phyloP scores from a whole-genome alignment of 106 monocot species.

The Triglochin maritima region DNA sequence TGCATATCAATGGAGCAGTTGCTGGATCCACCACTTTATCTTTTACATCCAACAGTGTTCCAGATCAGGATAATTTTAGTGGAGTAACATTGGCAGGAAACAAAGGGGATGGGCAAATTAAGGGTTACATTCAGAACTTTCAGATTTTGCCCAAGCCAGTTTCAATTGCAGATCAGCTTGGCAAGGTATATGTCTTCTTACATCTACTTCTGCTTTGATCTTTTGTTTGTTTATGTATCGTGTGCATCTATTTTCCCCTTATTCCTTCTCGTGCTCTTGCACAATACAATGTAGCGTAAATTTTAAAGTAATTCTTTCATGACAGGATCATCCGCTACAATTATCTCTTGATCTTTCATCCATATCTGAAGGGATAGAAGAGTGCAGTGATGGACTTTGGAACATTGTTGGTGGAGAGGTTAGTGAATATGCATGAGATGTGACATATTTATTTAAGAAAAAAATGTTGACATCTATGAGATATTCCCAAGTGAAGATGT shows the following conservation, averaged over 20 bases:
- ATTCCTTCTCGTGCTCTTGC: too few species aligned
- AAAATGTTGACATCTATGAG: too few species aligned
- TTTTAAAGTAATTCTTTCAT: neutral
- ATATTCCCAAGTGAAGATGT: too few species aligned
- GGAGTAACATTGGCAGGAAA: conserved; percentile 45
- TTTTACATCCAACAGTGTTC: conserved; percentile 10
- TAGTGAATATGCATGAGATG: neutral
- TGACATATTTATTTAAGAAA: too few species aligned
- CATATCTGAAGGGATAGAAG: conserved; percentile 67
- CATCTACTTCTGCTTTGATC: neutral
- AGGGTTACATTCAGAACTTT: conserved; percentile 48
- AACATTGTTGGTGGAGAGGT: conserved; percentile 91
- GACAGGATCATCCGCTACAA: conserved; percentile 66
- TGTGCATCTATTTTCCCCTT: too few species aligned
- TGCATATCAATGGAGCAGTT: conserved; percentile 62
- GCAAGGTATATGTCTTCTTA: conserved; percentile 33
- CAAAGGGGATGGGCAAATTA: conserved; percentile 34
- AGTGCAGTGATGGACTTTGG: conserved; percentile 64
- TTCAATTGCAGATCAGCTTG: conserved; percentile 38
- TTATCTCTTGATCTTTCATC: conserved; percentile 53
- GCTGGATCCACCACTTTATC: conserved; percentile 30
- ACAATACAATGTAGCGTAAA: too few species aligned
- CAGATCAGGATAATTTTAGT: conserved; percentile 20
- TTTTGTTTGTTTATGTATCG: neutral
- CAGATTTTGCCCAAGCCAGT: conserved; percentile 23